Base-by-base conservation (phyloP, 1,284 basidiomycete species). In the Ceratobasidium sp. region DNA sequence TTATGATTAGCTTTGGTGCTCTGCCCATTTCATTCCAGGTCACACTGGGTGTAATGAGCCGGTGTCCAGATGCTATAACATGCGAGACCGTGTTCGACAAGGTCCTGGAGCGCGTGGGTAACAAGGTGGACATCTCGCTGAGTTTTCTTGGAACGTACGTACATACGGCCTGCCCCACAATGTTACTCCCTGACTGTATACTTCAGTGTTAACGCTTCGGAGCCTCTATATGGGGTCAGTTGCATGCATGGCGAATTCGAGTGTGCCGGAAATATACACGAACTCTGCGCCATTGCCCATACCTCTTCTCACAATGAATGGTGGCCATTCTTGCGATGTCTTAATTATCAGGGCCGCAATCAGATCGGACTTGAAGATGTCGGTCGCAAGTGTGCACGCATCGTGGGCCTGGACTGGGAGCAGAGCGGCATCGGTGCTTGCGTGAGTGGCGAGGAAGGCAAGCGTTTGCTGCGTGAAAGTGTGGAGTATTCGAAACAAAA, bases 231-330 rank as follows among this genome's bases (percentile, higher is more conserved):
- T 75, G 92, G 92, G 15, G 85, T 91, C 22, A 84, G 81, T 27
- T 95, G 93, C 79, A 84, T 83, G 82, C 93, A 96, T 77, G 93
- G 93, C 22, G 79, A 81, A 17, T 78, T 84, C 53, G 93, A 96
- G 79, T 94, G 92, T 74, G 87, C 87, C n/a, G 93, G 92, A 58
- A 93, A 95, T 79, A 85, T 93, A 17, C 90, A 95, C 72, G 87
- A 95, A 76, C 82, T 96, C 27, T 96, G 93, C 76, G 87, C 87
- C 13, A 80, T 82, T 70, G 86, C 86, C 76, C 82, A 90, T 73
- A 22, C 73, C 75, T 69, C 70, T 75, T 52, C 56, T 71, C 25
- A 69, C 75, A 5, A 29, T 69, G 31, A 62, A 73, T 89, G 91
- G 89, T 91, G 92, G 90, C 79, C 84, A 72, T 89, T 89, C 76